phyloP scores from a whole-genome alignment of 2,329 filamentous ascomycete species.

The Fusarium sp. region DNA sequence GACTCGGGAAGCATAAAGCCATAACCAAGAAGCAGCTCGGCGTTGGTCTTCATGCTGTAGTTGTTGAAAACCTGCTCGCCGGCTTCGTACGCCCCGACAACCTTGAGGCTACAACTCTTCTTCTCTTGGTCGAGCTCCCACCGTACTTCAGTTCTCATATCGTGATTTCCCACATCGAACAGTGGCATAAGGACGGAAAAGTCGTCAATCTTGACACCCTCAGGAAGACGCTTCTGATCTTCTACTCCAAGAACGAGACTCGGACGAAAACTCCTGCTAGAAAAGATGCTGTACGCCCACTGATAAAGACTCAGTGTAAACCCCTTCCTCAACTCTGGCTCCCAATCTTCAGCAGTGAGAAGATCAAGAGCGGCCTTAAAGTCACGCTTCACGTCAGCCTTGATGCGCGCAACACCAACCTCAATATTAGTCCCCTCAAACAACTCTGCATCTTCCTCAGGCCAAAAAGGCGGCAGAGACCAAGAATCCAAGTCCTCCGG shows the following conservation, averaged over 20 bases:
- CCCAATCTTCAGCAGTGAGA: conserved; percentile 43
- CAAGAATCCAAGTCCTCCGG: conserved; percentile 63
- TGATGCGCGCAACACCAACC: conserved; percentile 61
- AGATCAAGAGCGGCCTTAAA: conserved; percentile 55
- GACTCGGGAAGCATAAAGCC: conserved; percentile 67
- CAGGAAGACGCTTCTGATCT: conserved; percentile 42
- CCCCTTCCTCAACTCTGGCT: conserved; percentile 43
- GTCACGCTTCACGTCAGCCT: conserved; percentile 57
- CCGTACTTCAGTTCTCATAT: conserved; percentile 65
- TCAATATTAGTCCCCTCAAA: conserved; percentile 66
- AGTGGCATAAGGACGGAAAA: conserved; percentile 77
- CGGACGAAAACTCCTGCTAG: conserved; percentile 72
- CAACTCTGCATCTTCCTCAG: conserved; percentile 66
- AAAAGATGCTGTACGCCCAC: conserved; percentile 74
- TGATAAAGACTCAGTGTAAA: conserved; percentile 65
- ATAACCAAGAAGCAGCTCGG: conserved; percentile 73
- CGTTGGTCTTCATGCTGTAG: conserved; percentile 80
- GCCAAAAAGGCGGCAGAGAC: conserved; percentile 72
- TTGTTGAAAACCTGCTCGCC: conserved; percentile 74
- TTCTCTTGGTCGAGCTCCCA: conserved; percentile 64
- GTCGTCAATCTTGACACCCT: conserved; percentile 58
- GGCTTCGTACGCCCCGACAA: conserved; percentile 55
- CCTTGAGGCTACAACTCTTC: conserved; percentile 55
- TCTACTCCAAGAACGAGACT: conserved; percentile 62
- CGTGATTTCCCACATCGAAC: conserved; percentile 79